phyloP scores from a whole-genome alignment of 2,329 filamentous ascomycete genomes.

The Venturia aucupariae region DNA sequence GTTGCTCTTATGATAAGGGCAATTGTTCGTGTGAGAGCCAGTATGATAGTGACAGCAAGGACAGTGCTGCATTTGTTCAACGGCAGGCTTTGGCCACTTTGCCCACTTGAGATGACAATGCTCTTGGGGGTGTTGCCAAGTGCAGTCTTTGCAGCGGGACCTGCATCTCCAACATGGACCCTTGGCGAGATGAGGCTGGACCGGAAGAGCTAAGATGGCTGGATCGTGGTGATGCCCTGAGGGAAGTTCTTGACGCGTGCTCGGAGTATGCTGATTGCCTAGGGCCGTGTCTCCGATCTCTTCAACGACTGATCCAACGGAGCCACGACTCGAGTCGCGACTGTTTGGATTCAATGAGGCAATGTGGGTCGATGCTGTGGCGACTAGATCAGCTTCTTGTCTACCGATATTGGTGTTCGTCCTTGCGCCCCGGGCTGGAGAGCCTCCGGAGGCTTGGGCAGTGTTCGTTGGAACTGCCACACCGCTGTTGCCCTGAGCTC shows the following conservation, averaged over 20 bases:
- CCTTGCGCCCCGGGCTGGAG: neutral
- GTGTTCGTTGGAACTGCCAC: neutral
- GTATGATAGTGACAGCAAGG: neutral
- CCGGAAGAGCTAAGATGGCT: neutral
- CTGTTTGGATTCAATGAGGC: neutral
- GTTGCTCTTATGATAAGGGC: neutral
- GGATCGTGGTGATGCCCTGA: neutral
- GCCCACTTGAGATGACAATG: neutral
- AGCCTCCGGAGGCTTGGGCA: neutral
- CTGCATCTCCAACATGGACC: neutral
- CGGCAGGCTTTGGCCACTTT: no score
- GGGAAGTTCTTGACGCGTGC: neutral
- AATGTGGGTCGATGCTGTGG: neutral
- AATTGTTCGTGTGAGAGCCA: neutral
- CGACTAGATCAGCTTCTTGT: neutral
- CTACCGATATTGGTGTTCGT: neutral
- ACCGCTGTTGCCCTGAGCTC: neutral
- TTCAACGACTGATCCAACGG: neutral
- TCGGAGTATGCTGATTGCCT: neutral
- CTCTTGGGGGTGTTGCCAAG: neutral
- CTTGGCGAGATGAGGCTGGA: neutral
- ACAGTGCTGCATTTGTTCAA: neutral
- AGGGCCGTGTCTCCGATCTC: neutral
- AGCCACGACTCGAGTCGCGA: neutral
- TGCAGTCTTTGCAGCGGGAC: neutral